Evolutionary conservation across 805 yeast species (phyloP).

Genomic region (Zygosaccharomyces kombuchaensis): DNA sequence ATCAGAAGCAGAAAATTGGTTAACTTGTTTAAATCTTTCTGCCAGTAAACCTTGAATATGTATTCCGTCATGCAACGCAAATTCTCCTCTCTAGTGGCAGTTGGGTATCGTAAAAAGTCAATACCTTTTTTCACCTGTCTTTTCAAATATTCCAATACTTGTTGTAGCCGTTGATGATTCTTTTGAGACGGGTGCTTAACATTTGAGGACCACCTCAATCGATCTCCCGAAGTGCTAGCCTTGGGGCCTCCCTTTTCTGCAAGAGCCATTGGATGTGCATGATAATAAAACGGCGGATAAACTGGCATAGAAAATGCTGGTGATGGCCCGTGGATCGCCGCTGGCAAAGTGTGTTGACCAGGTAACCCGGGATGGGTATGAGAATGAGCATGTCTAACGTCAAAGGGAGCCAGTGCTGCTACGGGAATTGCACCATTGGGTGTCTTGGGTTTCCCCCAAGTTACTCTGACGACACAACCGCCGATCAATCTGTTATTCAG

Average conservation of each 20-base stretch:
- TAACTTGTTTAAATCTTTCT: slow-evolving; percentile 26
- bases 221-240: neutral
- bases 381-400: neutral
- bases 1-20: slow-evolving; percentile 21
- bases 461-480: slow-evolving; percentile 24
- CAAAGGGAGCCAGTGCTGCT: neutral
- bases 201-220: neutral
- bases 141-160: slow-evolving; percentile 24
- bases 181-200: neutral
- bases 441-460: slow-evolving; percentile 19
- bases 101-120: slow-evolving; percentile 34
- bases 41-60: slow-evolving; percentile 37
- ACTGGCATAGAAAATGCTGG: slow-evolving; percentile 8
- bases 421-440: neutral
- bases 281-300: slow-evolving; percentile 7
- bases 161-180: slow-evolving; percentile 7
- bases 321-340: neutral
- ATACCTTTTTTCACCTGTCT: slow-evolving; percentile 31
- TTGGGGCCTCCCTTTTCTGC: neutral
- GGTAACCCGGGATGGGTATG: neutral
- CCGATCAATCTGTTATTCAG: slow-evolving; percentile 30
- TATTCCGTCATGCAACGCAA: slow-evolving; percentile 34
- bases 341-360: neutral
- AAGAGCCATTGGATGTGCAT: neutral
- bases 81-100: slow-evolving; percentile 34